These are phyloP conservation scores for Solanum bulbocastanum DNA, from an alignment of 257 asterid genomes.

Conservation along the genomic window DNA sequence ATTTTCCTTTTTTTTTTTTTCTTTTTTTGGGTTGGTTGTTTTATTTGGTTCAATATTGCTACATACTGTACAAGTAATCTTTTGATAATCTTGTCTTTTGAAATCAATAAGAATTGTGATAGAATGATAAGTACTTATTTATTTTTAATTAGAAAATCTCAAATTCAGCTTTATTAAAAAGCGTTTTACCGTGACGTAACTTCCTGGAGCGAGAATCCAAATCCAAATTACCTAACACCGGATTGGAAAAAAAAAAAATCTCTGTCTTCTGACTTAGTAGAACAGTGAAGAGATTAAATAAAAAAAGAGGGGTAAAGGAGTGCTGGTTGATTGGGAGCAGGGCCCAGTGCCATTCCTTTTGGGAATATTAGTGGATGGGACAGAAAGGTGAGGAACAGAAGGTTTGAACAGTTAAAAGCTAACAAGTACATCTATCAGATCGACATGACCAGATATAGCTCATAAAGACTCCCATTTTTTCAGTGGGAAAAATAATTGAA, in stretches of 20 bases:
- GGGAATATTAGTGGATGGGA: conserved; percentile 62
- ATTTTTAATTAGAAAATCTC: accelerated
- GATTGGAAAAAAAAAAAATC: too few relatives aligned
- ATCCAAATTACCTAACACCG: too few relatives aligned
- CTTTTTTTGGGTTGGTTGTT: neutral
- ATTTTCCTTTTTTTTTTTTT: neutral
- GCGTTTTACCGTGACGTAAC: accelerated
- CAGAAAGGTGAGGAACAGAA: conserved; percentile 88
- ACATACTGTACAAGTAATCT: neutral
- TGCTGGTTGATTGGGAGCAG: conserved; percentile 28
- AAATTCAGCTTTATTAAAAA: accelerated
- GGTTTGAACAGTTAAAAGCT: conserved; percentile 36
- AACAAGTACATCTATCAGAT: conserved; percentile 22
- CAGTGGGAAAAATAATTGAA: conserved; percentile 29
- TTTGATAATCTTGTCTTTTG: neutral
- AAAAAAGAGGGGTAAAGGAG: neutral
- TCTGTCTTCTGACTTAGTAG: conserved; percentile 8
- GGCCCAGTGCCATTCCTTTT: conserved; percentile 15
- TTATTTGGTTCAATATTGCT: neutral
- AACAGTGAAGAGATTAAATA: conserved; percentile 3
- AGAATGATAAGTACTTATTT: too few relatives aligned
- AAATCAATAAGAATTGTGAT: accelerated
- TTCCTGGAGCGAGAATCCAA: too few relatives aligned
- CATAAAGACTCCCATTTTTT: conserved; percentile 28
- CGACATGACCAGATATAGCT: conserved; percentile 57